Base-by-base conservation (phyloP, 352 stramenopile species). In the Nothophytophthora sp. region DNA sequence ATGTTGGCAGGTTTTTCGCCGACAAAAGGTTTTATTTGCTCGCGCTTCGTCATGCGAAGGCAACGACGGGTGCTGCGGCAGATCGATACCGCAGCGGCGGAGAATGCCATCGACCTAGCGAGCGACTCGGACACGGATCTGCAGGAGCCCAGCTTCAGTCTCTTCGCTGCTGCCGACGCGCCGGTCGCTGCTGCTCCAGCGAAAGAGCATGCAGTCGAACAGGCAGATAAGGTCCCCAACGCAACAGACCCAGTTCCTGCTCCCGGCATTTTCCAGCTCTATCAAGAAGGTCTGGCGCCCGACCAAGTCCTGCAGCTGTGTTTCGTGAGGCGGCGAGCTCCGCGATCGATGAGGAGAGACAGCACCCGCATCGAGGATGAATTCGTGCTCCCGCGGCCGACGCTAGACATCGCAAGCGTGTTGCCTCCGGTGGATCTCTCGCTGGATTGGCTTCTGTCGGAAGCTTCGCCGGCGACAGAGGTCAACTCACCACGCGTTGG, bases 251-350 rank as follows among this genome's bases (percentile, higher is more conserved):
- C 29, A 15, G 12, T 13, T n/a, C 18, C 22, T 10, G 23, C 10
- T 4, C 25, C 43, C 19, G 51, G 43, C 20, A 55, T 85, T 19
- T 88, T 88, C 48, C 64, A 70, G 22, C 63, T 90, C n/a, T 90
- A 90, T 41, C 80, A 90, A 39, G 52, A 73, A 46, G 80, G 80
- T 4, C 38, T 81, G 22, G 35, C 44, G 7, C 27, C 71, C 0
- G 70, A 88, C 13, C 80, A 88, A 34, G 67, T 74, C 24, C 61
- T 90, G 28, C 80, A 83, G 28, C 53, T 90, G 40, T 73, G 75
- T 25, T 90, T 69, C 46, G 63, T 83, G 10, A 62, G 80, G 15
- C 67, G 62, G 24, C 42, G 66, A 28, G 57, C 63, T 5, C 62
- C 68, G 15, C 59, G 59, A 8, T 44, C 43, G 19, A 16, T 63